Conservation (phyloP, 345 rosid species). For the Xanthoceras sorbifolium region DNA sequence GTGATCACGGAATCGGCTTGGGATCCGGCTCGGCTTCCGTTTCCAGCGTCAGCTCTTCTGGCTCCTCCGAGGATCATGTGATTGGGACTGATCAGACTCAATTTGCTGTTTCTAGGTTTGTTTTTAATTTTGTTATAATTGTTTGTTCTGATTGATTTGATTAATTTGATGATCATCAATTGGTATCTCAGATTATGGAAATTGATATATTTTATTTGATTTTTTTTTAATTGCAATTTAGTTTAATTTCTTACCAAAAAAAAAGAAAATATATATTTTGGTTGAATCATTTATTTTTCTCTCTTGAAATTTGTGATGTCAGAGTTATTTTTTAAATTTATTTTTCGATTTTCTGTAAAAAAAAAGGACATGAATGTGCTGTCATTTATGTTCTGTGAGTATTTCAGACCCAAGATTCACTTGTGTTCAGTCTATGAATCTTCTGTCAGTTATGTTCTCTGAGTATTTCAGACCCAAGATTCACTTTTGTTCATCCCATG, state of each 20-base stretch:
- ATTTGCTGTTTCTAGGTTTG: slow-evolving; percentile 54
- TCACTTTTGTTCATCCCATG: background rate
- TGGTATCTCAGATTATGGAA: background rate
- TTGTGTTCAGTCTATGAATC: background rate
- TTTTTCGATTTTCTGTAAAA: background rate
- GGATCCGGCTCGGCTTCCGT: slow-evolving; percentile 70
- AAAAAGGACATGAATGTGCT: background rate
- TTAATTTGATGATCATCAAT: slow-evolving; percentile 10
- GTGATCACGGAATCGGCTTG: slow-evolving; percentile 39
- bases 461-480: slow-evolving; percentile 19
- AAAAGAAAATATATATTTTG: background rate
- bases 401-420: slow-evolving; percentile 11
- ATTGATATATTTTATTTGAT: background rate
- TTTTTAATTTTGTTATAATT: background rate
- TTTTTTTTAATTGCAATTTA: background rate
- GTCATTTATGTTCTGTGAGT: slow-evolving; percentile 24
- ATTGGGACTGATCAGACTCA: slow-evolving; percentile 41
- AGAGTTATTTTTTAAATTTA: too few species aligned
- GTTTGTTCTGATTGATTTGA: background rate
- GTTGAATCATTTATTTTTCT: background rate
- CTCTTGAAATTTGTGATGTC: slow-evolving; percentile 18
- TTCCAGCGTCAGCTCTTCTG: slow-evolving; percentile 84
- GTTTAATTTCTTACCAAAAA: background rate
- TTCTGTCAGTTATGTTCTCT: slow-evolving; percentile 20
- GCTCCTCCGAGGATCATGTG: slow-evolving; percentile 74